Base-by-base conservation (phyloP, 2,329 filamentous ascomycete species). In the Fusarium anguioides region DNA sequence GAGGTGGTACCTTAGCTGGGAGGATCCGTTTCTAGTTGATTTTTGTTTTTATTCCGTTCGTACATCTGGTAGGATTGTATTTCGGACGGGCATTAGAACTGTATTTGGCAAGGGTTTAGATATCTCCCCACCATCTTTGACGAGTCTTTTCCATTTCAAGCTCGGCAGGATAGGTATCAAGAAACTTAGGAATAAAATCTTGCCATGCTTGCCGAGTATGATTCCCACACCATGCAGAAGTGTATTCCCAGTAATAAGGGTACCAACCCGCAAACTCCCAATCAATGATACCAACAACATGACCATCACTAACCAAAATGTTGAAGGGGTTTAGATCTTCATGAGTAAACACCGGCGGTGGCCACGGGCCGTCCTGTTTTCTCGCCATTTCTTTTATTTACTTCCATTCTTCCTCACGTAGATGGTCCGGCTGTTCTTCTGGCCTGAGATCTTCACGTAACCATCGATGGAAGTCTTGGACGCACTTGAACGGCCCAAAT, bases 401-500 rank as follows among this genome's bases (percentile, higher is more conserved):
- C 12, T 70, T 40, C 63, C 67, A 29, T 1, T 77, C 72, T 6
- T 74, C 41, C 4, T 70, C 62, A n/a, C 66, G 53, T 20, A 56
- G 20, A 6, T 54, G 29, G 3, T 66, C 27, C 2, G 50, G 55
- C 21, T 64, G 51, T 7, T 77, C 56, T 15, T 72, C 67, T 6
- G 64, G 69, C 33, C 65, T 35, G 6, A 78, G n/a, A 4, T 71
- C 70, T 2, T 74, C 51, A 23, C 75, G 71, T 3, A 81, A 60
- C 70, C 73, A 75, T 20, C 20, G 21, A 52, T 80, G 77, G 31
- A 80, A 80, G 8, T 29, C 74, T 2, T 72, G 68, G 3, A 72
- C 69, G 0, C 72, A 72, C 33, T 60, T 53, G 50, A 80, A 80
- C 0, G 78, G 79, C 0, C 78, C 78, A 36, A 74, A 72, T 21